Evolutionary conservation across 2,329 filamentous ascomycete species (phyloP), one percentile per base, ranked within the genome.

Genomic region (Thelonectria blattea): DNA sequence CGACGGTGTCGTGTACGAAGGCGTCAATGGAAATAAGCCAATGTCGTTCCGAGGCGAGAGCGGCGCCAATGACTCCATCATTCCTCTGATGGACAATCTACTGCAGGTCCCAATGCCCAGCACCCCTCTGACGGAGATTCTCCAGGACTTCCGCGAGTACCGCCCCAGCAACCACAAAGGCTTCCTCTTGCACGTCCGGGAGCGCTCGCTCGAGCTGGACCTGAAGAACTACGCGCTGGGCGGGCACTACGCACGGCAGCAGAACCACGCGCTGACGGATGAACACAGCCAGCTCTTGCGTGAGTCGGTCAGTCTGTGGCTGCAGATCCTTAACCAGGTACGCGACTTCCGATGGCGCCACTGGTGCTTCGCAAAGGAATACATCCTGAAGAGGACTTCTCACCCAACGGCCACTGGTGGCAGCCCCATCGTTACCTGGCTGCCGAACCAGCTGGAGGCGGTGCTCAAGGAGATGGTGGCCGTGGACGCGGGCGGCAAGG

Each of bases 31-130:
- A 61, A 76, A 77, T 61, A 74, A 91, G 73, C 90, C 91, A 4
- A 79, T 92, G 74, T 89, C 85, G 57, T 97, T 97, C 85, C 89
- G 94, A 32, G 94, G 94, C 67, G 94, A 97, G 79, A 93, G 89
- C 51, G 94, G 94, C 45, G 94, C 94, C 67, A 97, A 97, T 74
- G 94, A 98, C 79, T 91, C 89, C 79, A 97, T 98, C 83, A 89
- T 96, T 56, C 93, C 94, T 3, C 85, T 97, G 3, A 88, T 94
- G 71, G 94, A 97, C 76, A 93, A 94, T 74, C 83, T 97, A 52
- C 84, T 95, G 58, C 86, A 95, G 74, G 88, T 97, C 46, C 83
- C 87, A 64, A 96, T 97, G 92, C 94, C 94, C 1, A 80, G 88
- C 55, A 97, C 93, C 5, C 94, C 94, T 0, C 86, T 97, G 47